Base-by-base conservation (phyloP, 2,329 filamentous ascomycete genomes). In the Anisogramma anomala region DNA sequence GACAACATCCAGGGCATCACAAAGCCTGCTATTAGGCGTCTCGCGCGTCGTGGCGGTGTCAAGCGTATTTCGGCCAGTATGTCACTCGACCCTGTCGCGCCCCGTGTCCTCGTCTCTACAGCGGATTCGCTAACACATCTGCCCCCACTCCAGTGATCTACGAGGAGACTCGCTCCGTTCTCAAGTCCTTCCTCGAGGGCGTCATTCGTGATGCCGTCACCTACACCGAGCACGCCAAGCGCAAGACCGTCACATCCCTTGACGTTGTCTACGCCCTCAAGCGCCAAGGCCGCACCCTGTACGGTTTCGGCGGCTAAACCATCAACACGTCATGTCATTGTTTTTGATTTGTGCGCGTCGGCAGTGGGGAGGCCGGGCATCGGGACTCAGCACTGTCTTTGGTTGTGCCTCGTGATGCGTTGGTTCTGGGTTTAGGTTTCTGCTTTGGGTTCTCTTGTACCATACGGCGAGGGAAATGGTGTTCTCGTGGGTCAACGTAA, bases 1-100 rank as follows among this genome's bases (percentile, higher is more conserved):
- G 88, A 94, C 83, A 95, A 94, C 84, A 95, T 95, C 64, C 88
- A 95, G 74, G 88, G 88, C 72, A 95, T 95, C 64, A 95, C 88
- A 62, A 95, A 95, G 84, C 88, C 88, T 58, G 88, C 88, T 59
- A 95, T 95, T 70, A 83, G 88, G 61, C 88, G 88, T 93, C 87
- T 95, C 65, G 88, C 88, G 53, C 88, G 88, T 72, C 87, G 88
- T 91, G 88, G 88, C 69, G 88, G 88, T 88, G 88, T 95, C 77
- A 95, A 95, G 85, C 88, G 88, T 94, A 95, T 95, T 61, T 94
- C 87, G 60, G 88, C 88, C 65, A 93, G 80, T 84, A 77, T 65
- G 74, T 71, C 43, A 77, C 77, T 80, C 66, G 84, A 84, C 78
- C 84, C 80, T 11, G 80, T 84, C 63, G 84, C 76, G 25, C 79